phyloP scores from a whole-genome alignment of 208 protist species.

The Histomonas meleagridis region DNA sequence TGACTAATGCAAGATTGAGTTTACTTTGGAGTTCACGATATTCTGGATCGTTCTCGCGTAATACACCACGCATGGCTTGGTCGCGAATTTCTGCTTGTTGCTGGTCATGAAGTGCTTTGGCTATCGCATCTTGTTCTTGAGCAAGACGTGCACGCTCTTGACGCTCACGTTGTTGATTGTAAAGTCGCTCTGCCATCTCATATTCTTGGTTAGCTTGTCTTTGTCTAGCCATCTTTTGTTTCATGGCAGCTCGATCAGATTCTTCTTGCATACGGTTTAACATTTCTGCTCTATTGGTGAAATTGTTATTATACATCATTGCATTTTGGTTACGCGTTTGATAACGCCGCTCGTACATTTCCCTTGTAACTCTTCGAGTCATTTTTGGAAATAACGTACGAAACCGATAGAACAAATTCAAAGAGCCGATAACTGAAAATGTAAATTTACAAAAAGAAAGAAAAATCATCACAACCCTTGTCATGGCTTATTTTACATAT shows the following conservation, averaged over 20 bases:
- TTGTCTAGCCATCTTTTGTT: background rate
- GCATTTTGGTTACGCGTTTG: background rate
- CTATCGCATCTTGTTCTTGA: constrained; percentile 10
- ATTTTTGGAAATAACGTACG: too few relatives aligned
- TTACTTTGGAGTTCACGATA: background rate
- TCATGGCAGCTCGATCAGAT: background rate
- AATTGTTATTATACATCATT: background rate
- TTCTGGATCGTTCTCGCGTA: constrained; percentile 26
- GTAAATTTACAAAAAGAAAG: too few relatives aligned
- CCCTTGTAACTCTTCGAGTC: background rate
- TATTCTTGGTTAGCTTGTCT: background rate
- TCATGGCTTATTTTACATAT: too few relatives aligned
- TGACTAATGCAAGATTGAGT: background rate
- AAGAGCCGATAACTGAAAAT: too few relatives aligned
- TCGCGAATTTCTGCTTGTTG: background rate
- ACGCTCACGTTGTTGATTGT: background rate
- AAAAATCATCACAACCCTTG: too few relatives aligned
- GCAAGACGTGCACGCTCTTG: background rate
- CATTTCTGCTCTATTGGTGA: background rate
- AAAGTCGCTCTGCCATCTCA: background rate
- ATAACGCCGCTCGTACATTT: background rate
- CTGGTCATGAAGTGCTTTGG: background rate
- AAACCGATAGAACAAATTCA: too few relatives aligned
- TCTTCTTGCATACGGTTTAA: background rate
- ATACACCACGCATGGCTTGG: background rate